Evolutionary conservation across 805 yeast species (phyloP), one percentile per base, ranked within the genome.

Genomic region (Maudiozyma barnettii): DNA sequence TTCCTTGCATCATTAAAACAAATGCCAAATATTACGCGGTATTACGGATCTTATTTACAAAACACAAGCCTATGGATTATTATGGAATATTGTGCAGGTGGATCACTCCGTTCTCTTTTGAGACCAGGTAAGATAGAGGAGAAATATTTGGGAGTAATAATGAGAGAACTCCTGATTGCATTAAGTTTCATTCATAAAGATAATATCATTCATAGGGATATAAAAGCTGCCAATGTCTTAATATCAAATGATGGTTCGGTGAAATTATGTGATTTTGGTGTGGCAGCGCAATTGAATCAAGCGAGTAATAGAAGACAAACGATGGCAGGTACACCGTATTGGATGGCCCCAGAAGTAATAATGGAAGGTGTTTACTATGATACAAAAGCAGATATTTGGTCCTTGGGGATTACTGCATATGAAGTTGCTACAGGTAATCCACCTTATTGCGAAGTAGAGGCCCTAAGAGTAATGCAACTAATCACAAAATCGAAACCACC

Each of bases 301-400:
- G 76, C 82, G 36, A 78, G 81, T 18, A 64, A 82, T 41, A 87
- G 89, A 61, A 74, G 99, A 56, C 85, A 91, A 33, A 93, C 99
- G 0, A 89, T 95, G 79, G 98, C 96, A 0, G 95, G 95, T 7
- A 85, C 95, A 0, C 95, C 95, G 0, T 93, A 89, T 62, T 93
- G 99, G 99, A 93, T 93, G 99, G 97, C 99, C 0, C 99, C 99
- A 0, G 99, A 91, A 64, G 99, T 91, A 30, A 91, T 91, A 37
- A 76, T 86, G 68, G 97, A 91, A 64, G 95, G 95, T 38, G 84
- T 83, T 14, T 76, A 82, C 8, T 85, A 93, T 71, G 95, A 86
- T 63, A 77, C 82, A 40, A 90, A 83, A 66, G 99, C 95, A 0
- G 99, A 93, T 65, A 86, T 93, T 7, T 93, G 99, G 99, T 90